Percentiles rank a stretch among this genome's conserved stretches.
These are phyloP conservation scores for Coix lacrymajobi DNA, from an alignment of 176 grass and related monocot genomes.

Conservation along the genomic window DNA sequence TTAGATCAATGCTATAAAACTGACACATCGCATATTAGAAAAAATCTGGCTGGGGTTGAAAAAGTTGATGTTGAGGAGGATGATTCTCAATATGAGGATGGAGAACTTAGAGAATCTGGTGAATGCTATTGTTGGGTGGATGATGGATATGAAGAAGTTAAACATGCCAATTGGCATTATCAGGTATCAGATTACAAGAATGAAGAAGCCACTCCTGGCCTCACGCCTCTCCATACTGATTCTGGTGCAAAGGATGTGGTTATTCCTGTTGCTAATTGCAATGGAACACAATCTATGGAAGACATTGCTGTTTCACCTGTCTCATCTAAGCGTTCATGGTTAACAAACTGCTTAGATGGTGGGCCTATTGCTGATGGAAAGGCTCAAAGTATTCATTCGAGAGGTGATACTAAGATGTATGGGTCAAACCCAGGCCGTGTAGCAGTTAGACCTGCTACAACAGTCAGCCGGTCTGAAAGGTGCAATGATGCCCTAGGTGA, in stretches of 20 bases:
- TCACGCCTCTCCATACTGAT: constrained; percentile 27
- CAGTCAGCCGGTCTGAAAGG: constrained; percentile 5
- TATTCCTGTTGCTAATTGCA: constrained; percentile 13
- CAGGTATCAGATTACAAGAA: constrained; percentile 46
- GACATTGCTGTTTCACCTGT: constrained; percentile 22
- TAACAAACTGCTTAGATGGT: constrained; percentile 34
- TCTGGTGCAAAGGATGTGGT: constrained; percentile 25
- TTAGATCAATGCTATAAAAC: constrained; percentile 26
- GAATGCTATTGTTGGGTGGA: constrained; percentile 56
- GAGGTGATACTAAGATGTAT: constrained; percentile 18
- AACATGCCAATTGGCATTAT: constrained; percentile 33
- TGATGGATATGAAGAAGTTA: constrained; percentile 47
- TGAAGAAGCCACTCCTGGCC: constrained; percentile 19
- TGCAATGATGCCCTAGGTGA: constrained; percentile 35
- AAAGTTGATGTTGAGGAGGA: constrained; percentile 63
- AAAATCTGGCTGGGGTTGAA: constrained; percentile 24
- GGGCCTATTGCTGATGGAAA: constrained; percentile 18
- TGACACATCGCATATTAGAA: constrained; percentile 27
- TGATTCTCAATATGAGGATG: constrained; percentile 98
- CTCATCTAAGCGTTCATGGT: constrained; percentile 29
- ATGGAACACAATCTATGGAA: constrained; percentile 24
- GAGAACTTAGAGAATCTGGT: constrained; percentile 78
- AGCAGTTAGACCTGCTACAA: constrained; percentile 23
- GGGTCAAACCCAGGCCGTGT: constrained; percentile 17
- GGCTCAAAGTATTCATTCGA: constrained; percentile 14